phyloP scores from a whole-genome alignment of 1,284 basidiomycete genomes.

The Pyrrhoderma lamaoense region DNA sequence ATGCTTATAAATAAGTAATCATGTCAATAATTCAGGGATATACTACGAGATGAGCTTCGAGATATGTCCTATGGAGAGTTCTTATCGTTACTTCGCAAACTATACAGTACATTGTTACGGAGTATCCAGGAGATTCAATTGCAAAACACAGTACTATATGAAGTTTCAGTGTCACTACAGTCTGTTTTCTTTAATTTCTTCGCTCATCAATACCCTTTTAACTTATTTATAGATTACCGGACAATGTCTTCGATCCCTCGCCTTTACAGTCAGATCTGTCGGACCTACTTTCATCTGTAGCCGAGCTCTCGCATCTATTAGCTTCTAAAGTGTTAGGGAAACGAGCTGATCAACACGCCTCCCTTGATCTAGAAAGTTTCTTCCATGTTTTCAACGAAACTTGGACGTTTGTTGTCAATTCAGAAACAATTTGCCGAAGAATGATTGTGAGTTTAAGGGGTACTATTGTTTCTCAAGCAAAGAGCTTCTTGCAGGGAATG shows the following conservation, averaged over 20 bases:
- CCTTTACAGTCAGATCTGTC: slow-evolving; percentile 51
- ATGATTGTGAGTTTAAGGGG: slow-evolving; percentile 92
- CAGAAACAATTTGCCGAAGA: slow-evolving; percentile 76
- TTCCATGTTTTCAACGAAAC: slow-evolving; percentile 76
- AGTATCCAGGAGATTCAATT: slow-evolving; percentile 67
- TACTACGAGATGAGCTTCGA: slow-evolving; percentile 52
- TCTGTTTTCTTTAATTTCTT: slow-evolving; percentile 34
- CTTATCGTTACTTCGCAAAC: slow-evolving; percentile 49
- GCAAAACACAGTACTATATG: slow-evolving; percentile 56
- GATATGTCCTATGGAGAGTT: slow-evolving; percentile 68
- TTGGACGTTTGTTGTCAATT: slow-evolving; percentile 85
- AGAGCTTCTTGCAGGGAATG: slow-evolving; percentile 79
- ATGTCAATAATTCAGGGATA: slow-evolving; percentile 28
- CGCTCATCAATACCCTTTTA: neutral
- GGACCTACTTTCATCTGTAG: slow-evolving; percentile 72
- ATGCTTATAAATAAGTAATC: slow-evolving; percentile 13
- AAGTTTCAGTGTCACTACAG: slow-evolving; percentile 30
- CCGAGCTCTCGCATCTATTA: slow-evolving; percentile 79
- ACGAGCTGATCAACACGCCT: slow-evolving; percentile 73
- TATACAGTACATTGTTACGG: slow-evolving; percentile 63
- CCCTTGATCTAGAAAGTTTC: slow-evolving; percentile 70
- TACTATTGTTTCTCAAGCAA: slow-evolving; percentile 79
- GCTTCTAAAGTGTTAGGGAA: slow-evolving; percentile 72
- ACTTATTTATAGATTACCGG: slow-evolving; percentile 28
- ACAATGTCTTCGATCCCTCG: slow-evolving; percentile 32